Evolutionary conservation across 305 asterid genomes (phyloP).

Genomic region (Ilex paraguariensis): DNA sequence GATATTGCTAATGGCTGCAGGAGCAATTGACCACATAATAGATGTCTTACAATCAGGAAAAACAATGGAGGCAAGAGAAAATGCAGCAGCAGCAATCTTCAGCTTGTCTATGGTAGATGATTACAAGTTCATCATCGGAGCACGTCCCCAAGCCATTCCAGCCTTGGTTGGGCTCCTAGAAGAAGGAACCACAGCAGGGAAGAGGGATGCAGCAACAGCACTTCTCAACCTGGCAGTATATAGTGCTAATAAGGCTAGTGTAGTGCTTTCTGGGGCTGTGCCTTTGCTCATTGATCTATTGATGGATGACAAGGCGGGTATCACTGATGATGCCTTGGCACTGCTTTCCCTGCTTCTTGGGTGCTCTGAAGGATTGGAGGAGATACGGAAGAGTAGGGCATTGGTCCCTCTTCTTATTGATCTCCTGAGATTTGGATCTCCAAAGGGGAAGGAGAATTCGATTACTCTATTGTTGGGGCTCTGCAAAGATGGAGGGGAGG

Average conservation of each 20-base stretch:
- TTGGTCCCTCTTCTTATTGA: not conserved
- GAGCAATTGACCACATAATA: conserved; percentile 57
- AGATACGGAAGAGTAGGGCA: not conserved
- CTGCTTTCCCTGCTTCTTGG: not conserved
- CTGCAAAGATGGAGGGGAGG: conserved; percentile 78
- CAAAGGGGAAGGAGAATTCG: conserved; percentile 19
- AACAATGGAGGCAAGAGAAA: conserved; percentile 76
- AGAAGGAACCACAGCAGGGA: not conserved
- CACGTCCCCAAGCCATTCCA: not conserved
- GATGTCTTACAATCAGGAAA: conserved; percentile 46
- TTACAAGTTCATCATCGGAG: not conserved
- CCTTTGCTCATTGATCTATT: not conserved
- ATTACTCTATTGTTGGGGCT: conserved; percentile 21
- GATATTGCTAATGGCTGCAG: conserved; percentile 65
- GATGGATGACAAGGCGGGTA: not conserved
- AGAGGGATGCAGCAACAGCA: not conserved
- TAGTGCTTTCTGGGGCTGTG: conserved; percentile 11
- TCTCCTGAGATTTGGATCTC: not conserved
- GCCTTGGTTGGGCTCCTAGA: not conserved
- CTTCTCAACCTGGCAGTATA: not conserved
- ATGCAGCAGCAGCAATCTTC: conserved; percentile 81
- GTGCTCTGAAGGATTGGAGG: not conserved
- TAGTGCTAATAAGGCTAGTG: not conserved
- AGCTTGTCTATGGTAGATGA: conserved; percentile 69
- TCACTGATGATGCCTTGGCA: not conserved